Conservation (phyloP, 2,329 filamentous ascomycete genomes). For the Arthrinium puccinioides region DNA sequence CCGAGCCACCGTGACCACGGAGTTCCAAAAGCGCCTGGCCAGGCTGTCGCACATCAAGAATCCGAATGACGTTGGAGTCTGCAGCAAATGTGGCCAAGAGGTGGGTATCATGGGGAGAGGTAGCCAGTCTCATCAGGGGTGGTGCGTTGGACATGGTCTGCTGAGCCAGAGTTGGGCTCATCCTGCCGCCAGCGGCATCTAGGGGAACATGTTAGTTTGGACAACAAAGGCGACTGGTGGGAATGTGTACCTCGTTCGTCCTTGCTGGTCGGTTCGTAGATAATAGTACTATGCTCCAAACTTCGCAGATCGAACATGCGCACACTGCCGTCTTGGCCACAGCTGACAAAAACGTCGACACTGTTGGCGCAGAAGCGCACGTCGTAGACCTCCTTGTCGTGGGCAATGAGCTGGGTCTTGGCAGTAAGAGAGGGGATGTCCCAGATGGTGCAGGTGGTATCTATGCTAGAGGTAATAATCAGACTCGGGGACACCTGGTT, state of each 20-base stretch:
- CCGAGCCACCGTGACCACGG: conserved; percentile 73
- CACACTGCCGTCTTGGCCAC: conserved; percentile 93
- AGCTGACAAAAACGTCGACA: conserved; percentile 97
- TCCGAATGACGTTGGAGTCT: conserved; percentile 86
- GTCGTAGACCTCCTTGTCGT: conserved; percentile 98
- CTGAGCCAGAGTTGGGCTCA: conserved; percentile 69
- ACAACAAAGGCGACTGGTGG: neutral
- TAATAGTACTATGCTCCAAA: conserved; percentile 96
- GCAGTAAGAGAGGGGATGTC: conserved; percentile 96
- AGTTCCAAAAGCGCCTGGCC: conserved; percentile 92
- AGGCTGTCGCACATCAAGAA: conserved; percentile 92
- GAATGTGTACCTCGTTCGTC: conserved; percentile 53
- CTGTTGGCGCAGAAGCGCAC: conserved; percentile 97
- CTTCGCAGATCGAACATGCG: conserved; percentile 98
- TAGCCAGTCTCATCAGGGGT: conserved; percentile 72
- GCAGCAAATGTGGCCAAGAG: conserved; percentile 95
- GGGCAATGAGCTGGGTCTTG: conserved; percentile 95
- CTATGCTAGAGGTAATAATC: conserved; percentile 97
- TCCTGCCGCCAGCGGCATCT: conserved; percentile 52
- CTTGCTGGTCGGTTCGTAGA: conserved; percentile 94
- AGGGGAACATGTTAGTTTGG: neutral
- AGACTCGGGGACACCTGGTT: conserved; percentile 94
- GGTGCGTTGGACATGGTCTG: conserved; percentile 72
- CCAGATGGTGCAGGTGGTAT: conserved; percentile 99
- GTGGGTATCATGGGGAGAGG: conserved; percentile 91